Base-by-base conservation (phyloP, 441 rosid genomes). In the Jatropha podagrica region DNA sequence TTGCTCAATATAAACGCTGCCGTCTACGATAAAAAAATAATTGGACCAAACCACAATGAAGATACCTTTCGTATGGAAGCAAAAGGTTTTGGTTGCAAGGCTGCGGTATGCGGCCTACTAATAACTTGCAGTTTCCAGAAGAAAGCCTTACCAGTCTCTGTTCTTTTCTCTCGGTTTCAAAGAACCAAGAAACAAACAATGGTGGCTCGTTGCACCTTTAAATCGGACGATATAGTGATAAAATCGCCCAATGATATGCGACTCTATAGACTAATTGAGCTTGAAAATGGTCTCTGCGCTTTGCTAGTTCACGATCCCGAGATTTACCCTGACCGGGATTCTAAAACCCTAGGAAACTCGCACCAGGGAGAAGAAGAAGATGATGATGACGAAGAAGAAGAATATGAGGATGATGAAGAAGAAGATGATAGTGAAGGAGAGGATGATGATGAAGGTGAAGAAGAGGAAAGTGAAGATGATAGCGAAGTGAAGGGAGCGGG, bases 251-350 rank as follows among this genome's bases (percentile, higher is more conserved):
- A 91, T 74, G 99, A 95, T 78, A 77, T 82, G 76, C 89, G 94
- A 15, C 80, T 91, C 10, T 95, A 95, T 84, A 83, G 98, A 80
- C 80, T 86, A 71, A 80, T 92, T 74, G 86, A 87, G 69, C 89
- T 95, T 59, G 83, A 87, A 56, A 95, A 90, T 41, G 96, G 98
- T 14, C 91, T 95, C 77, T 86, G 85, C 71, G 95, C 95, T 78
- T 82, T 95, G 79, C 93, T 95, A 61, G 86, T 95, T 77, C 98
- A 95, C 83, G 99, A 95, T 86, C 98, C 99, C 48, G 94, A 93
- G 86, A 92, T 93, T 80, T 92, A 85, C 68, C 81, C 87, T 14
- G 85, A 82, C 59, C 87, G 61, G 1, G 71, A 66, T 76, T 75
- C 86, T 48, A 61, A 77, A 66, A 74, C 77, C 73, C 72, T 74